Evolutionary conservation across 208 protist genomes (phyloP).

Genomic region (Leishmania arabica): DNA sequence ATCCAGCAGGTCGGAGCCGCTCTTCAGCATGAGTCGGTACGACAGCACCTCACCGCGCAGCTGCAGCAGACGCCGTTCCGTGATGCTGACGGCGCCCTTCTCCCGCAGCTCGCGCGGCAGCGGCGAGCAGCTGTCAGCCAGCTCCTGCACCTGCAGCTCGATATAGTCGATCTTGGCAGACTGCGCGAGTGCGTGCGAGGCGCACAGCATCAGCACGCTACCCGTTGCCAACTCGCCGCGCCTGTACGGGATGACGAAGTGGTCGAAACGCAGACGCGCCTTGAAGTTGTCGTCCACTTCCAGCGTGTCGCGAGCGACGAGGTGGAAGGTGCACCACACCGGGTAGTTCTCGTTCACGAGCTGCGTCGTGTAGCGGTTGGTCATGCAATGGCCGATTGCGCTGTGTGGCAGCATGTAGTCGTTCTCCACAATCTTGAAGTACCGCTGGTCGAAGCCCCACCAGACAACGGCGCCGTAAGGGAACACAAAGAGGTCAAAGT

Average conservation of each 20-base stretch:
- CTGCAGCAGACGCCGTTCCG: slow-evolving; percentile 63
- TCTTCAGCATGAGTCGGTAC: slow-evolving; percentile 81
- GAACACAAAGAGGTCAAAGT: slow-evolving; percentile 84
- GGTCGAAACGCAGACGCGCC: slow-evolving; percentile 62
- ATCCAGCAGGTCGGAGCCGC: slow-evolving; percentile 78
- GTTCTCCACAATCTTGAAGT: slow-evolving; percentile 81
- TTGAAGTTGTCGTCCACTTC: slow-evolving; percentile 75
- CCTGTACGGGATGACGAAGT: slow-evolving; percentile 78
- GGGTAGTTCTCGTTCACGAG: slow-evolving; percentile 80
- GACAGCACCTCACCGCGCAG: slow-evolving; percentile 74
- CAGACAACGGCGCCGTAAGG: slow-evolving; percentile 78
- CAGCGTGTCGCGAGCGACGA: slow-evolving; percentile 51
- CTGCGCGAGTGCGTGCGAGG: slow-evolving; percentile 74
- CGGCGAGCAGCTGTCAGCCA: slow-evolving; percentile 69
- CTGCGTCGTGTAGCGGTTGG: slow-evolving; percentile 67
- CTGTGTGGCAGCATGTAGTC: slow-evolving; percentile 82
- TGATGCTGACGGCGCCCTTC: slow-evolving; percentile 64
- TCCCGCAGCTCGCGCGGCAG: slow-evolving; percentile 67
- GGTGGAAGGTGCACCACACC: slow-evolving; percentile 80
- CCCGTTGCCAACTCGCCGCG: slow-evolving; percentile 58
- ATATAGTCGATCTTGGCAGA: slow-evolving; percentile 86
- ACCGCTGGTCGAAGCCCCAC: slow-evolving; percentile 81
- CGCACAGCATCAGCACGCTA: slow-evolving; percentile 69
- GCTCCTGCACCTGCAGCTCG: slow-evolving; percentile 71
- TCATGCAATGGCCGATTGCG: slow-evolving; percentile 54